Evolutionary conservation across 2,329 filamentous ascomycete species (phyloP), one percentile per base, ranked within the genome.

Genomic region (Trichoderma citrinoviride): DNA sequence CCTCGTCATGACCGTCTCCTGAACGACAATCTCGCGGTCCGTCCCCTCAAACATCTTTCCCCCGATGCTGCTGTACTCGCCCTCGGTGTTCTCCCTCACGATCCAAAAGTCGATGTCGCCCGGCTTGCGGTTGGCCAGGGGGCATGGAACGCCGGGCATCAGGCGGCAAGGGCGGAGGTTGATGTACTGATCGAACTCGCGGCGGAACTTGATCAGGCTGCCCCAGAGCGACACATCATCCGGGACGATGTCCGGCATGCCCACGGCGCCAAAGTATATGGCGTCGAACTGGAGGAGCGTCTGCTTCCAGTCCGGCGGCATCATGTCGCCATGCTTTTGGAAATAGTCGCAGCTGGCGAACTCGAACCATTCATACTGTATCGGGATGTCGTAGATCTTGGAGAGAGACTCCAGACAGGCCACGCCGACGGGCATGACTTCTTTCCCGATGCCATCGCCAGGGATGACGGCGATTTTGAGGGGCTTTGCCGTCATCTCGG

Each of bases 141-240:
- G 87, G 6, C 83, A 87, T 47, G 79, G 75, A 0, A 86, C 86
- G 7, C 87, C 87, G 0, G 82, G 82, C 71, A 90, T 82, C 37
- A 88, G 87, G 40, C 60, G 60, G 8, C 60, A 62, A 7, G 60
- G 89, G 0, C 88, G 82, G 0, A 90, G 81, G 68, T 90, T 91
- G 68, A 89, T 83, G 70, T 89, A 90, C 37, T 62, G 60, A 19
- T 62, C 60, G 46, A 62, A 81, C 43, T 85, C 81, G 58, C 89
- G 86, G 43, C 88, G 84, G 70, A 91, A 90, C 19, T 86, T 86
- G 7, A 91, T 78, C 50, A 89, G 84, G 37, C 89, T 82, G 7
- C 83, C 82, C 88, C 88, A 90, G 1, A 91, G 82, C 0, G 85
- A 85, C 65, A 90, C 83, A 67, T 90, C 84, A 68, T 90, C 88